Evolutionary conservation across 371 early-diverging fungal genomes (phyloP).

Genomic region (Haplosporangium sp.): DNA sequence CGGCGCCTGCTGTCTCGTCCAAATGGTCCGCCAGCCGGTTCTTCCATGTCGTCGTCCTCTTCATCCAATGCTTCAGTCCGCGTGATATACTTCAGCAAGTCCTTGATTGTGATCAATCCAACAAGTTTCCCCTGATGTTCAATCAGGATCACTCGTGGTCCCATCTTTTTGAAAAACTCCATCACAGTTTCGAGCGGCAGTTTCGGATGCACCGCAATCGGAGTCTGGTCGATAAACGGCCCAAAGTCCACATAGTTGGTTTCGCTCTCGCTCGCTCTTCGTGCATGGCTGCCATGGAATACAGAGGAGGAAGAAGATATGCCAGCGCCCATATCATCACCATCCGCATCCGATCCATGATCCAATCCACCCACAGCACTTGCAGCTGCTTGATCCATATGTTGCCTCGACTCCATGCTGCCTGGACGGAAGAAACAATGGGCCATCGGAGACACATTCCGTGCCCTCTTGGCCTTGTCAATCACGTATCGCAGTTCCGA

Average conservation of each 20-base stretch:
- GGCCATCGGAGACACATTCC: conserved; percentile 63
- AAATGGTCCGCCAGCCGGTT: conserved; percentile 7
- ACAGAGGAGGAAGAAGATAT: no score
- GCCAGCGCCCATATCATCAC: no score
- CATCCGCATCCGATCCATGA: conserved; percentile 5
- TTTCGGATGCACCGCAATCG: conserved; percentile 84
- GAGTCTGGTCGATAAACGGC: conserved; percentile 84
- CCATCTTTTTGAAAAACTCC: conserved; percentile 94
- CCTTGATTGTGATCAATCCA: conserved; percentile 85
- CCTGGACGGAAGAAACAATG: conserved; percentile 68
- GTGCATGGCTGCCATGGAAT: neutral
- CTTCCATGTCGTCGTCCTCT: conserved; percentile 42
- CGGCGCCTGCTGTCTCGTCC: conserved; percentile 7
- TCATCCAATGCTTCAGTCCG: conserved; percentile 60
- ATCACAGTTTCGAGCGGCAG: conserved; percentile 88
- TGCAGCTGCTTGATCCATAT: conserved; percentile 33
- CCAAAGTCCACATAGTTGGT: conserved; percentile 77
- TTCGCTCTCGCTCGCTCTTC: conserved; percentile 32
- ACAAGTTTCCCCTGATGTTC: conserved; percentile 75
- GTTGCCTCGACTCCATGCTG: conserved; percentile 51
- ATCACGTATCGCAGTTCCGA: conserved; percentile 80
- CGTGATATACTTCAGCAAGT: conserved; percentile 76
- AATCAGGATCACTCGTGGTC: conserved; percentile 81
- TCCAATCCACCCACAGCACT: conserved; percentile 28
- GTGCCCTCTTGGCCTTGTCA: conserved; percentile 63